Percentiles rank a stretch among this genome's conserved stretches.
Conservation (phyloP, 805 yeast species). For the Candida railenensis region DNA sequence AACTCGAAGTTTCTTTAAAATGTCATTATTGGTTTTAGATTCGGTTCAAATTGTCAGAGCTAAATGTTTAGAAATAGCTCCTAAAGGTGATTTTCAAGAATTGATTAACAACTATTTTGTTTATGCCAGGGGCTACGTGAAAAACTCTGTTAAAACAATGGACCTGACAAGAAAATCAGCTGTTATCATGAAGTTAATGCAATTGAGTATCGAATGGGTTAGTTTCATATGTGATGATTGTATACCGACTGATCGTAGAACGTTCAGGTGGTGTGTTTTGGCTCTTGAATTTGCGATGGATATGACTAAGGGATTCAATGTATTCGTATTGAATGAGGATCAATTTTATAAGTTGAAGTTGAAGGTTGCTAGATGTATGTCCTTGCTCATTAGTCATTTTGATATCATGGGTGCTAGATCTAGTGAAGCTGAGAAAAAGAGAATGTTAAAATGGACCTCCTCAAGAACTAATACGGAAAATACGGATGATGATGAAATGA, state of each 20-base stretch:
- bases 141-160: conserved; percentile 62
- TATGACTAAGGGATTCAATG: conserved; percentile 87
- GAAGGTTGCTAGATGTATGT: conserved; percentile 93
- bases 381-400: conserved; percentile 88
- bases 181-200: conserved; percentile 69
- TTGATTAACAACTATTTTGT: conserved; percentile 70
- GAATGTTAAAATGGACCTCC: conserved; percentile 52
- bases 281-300: conserved; percentile 97
- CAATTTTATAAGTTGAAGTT: conserved; percentile 70
- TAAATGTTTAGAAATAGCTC: conserved; percentile 51
- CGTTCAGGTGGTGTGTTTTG: conserved; percentile 94
- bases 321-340: conserved; percentile 72
- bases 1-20: conserved; percentile 64
- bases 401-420: conserved; percentile 98
- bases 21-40: conserved; percentile 64
- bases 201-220: conserved; percentile 85
- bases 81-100: conserved; percentile 65
- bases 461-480: conserved; percentile 53
- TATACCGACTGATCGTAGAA: conserved; percentile 83
- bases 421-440: conserved; percentile 59
- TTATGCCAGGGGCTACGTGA: conserved; percentile 80
- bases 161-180: conserved; percentile 67
- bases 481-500: conserved; percentile 38
- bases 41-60: conserved; percentile 52
- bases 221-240: conserved; percentile 93